A percentile compares a stretch with the other conserved stretches of the same genome.
Conservation (phyloP, 2,329 filamentous ascomycete species). For the Phyllosticta citrichinensis region DNA sequence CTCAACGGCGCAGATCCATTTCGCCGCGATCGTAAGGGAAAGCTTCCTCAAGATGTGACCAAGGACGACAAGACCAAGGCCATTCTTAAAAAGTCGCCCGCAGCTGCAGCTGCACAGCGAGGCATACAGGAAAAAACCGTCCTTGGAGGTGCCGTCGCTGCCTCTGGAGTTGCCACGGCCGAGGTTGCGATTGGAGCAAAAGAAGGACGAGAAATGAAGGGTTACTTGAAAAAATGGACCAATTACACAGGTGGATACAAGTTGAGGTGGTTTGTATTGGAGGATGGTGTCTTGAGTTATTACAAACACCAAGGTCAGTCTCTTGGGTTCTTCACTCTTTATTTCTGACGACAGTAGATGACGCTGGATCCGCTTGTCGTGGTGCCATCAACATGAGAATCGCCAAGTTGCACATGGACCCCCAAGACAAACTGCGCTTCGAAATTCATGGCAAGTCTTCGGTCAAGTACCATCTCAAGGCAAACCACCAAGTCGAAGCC, state of each 20-base stretch:
- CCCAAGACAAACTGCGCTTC: slow-evolving; percentile 94
- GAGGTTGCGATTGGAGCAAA: slow-evolving; percentile 57
- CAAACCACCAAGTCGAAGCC: slow-evolving; percentile 94
- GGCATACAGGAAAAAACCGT: slow-evolving; percentile 97
- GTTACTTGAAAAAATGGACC: slow-evolving; percentile 98
- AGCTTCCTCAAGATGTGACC: slow-evolving; percentile 89
- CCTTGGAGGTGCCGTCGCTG: slow-evolving; percentile 58
- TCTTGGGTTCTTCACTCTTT: no score
- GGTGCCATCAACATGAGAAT: slow-evolving; percentile 99
- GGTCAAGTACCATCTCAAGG: slow-evolving; percentile 95
- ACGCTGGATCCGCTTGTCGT: slow-evolving; percentile 88
- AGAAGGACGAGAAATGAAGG: slow-evolving; percentile 93
- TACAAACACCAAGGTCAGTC: slow-evolving; percentile 79
- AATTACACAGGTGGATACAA: slow-evolving; percentile 98
- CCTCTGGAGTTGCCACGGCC: slow-evolving; percentile 47
- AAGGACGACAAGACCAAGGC: slow-evolving; percentile 83
- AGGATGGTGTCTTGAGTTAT: slow-evolving; percentile 95
- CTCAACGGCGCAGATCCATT: slow-evolving; percentile 96
- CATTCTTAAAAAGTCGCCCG: slow-evolving; percentile 88
- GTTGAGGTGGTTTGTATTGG: slow-evolving; percentile 91
- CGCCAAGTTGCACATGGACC: slow-evolving; percentile 86
- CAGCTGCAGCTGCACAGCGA: slow-evolving; percentile 84
- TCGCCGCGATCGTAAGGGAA: slow-evolving; percentile 86
- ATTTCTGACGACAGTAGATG: slow-evolving; percentile 44
- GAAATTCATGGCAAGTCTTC: slow-evolving; percentile 97